Percentiles rank a stretch among this genome's conserved stretches.
These are phyloP conservation scores for Candida ficus DNA, from an alignment of 805 yeast species.

Conservation along the genomic window DNA sequence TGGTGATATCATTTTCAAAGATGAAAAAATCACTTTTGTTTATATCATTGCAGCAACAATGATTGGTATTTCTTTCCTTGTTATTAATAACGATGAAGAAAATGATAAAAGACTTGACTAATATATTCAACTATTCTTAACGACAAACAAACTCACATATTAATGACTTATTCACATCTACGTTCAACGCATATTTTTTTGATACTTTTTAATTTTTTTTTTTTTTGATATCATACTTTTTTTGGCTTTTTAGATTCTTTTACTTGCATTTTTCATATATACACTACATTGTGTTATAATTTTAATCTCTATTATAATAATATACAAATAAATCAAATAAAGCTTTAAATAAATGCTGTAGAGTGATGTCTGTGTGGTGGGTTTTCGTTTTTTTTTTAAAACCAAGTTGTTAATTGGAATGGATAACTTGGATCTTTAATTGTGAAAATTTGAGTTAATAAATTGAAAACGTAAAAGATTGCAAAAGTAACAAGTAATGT, in stretches of 20 bases:
- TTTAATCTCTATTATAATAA: too few relatives aligned
- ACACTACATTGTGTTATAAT: too few relatives aligned
- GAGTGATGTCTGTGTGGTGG: too few relatives aligned
- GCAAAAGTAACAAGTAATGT: slow-evolving; percentile 10
- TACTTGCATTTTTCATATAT: not conserved
- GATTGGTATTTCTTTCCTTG: slow-evolving; percentile 78
- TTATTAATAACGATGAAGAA: slow-evolving; percentile 75
- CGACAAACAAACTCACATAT: too few relatives aligned
- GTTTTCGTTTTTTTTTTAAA: too few relatives aligned
- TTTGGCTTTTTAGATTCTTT: not conserved
- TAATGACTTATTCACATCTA: too few relatives aligned
- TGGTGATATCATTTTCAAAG: slow-evolving; percentile 77
- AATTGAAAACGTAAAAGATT: slow-evolving; percentile 18
- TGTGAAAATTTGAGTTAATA: slow-evolving; percentile 16
- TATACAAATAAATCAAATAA: not conserved
- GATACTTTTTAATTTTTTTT: too few relatives aligned
- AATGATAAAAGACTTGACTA: slow-evolving; percentile 38
- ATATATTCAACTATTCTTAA: too few relatives aligned
- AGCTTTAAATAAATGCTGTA: too few relatives aligned
- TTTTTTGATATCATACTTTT: too few relatives aligned
- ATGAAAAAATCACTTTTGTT: slow-evolving; percentile 50
- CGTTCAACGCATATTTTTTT: too few relatives aligned
- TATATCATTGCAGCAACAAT: slow-evolving; percentile 77
- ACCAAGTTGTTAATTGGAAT: slow-evolving; percentile 19
- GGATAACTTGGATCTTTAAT: slow-evolving; percentile 19